Evolutionary conservation across 768 basidiomycete species (phyloP), one percentile per base, ranked within the genome.

Genomic region (Tricholoma furcatifolium): DNA sequence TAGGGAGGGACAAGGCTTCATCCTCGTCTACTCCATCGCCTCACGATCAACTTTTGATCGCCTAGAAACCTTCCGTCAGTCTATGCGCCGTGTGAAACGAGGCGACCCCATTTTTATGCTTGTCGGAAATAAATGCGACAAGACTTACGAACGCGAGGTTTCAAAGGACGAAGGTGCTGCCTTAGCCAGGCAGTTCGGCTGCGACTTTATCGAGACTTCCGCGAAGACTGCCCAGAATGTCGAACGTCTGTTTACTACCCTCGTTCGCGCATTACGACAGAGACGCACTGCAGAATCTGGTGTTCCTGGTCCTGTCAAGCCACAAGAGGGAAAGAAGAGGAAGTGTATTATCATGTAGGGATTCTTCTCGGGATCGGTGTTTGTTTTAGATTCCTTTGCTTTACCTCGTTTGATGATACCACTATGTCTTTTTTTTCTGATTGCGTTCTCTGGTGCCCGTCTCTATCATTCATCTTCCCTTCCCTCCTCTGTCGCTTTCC

Each of bases 1-100:
- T 65, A 96, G 94, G 24, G 94, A 98, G 71, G 95, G 95, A 57
- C 93, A 96, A 75, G 94, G 93, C n/a, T 96, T 98, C 70, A 88
- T 98, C 60, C 82, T 98, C 43, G 94, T 97, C 53, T 98, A 97
- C 73, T 96, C 93, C 39, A 95, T 98, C 68, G 90, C 92, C 51
- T 94, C 93, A n/a, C 83, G 92, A 66, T 83, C 87, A 55, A 93
- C 91, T 17, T 98, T 94, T 59, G 88, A 94, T 62, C 87, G 92
- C 4, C 83, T 95, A 54, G 89, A 93, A 63, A 84, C 88, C 61
- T 93, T 94, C 73, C 84, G 91, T 51, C 88, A 93, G 68, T 89
- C 91, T 17, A 92, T 96, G 82, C 72, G 85, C 64, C 86, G 89
- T 57, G 92, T 94, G 45, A 93, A 95, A 72, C 81, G 93, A 62